A percentile compares a stretch with the other conserved stretches of the same genome.
Conservation (phyloP, 331 rosid genomes). For the Malus hybrid region DNA sequence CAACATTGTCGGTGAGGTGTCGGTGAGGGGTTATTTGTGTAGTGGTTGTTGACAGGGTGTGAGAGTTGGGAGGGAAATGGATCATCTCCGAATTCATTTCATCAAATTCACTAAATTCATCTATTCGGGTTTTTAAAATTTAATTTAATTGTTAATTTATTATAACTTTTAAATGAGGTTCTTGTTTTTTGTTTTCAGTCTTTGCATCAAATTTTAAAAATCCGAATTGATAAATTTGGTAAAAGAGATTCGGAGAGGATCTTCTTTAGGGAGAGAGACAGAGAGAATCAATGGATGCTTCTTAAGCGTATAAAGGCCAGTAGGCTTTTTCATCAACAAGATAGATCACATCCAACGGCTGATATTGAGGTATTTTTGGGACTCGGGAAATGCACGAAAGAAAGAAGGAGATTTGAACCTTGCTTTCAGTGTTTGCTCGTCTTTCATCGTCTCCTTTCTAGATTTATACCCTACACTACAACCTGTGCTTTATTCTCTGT, state of each 20-base stretch:
- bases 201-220: too few species aligned
- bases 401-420: background rate
- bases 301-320: background rate
- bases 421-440: background rate
- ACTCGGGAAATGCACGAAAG: slow-evolving; percentile 4
- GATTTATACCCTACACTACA: background rate
- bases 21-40: background rate
- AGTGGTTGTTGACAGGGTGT: background rate
- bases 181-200: too few species aligned
- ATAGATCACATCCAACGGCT: slow-evolving; percentile 11
- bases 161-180: too few species aligned
- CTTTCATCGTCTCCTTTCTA: slow-evolving; percentile 1
- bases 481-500: background rate
- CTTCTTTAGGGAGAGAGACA: background rate
- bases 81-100: too few species aligned
- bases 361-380: background rate
- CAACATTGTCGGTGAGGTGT: slow-evolving; percentile 16
- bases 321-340: background rate
- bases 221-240: too few species aligned
- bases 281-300: background rate
- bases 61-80: too few species aligned
- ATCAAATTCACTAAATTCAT: too few species aligned
- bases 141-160: too few species aligned
- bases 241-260: too few species aligned
- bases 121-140: too few species aligned